Evolutionary conservation across 805 yeast species (phyloP).

Genomic region (Candida adriatica): DNA sequence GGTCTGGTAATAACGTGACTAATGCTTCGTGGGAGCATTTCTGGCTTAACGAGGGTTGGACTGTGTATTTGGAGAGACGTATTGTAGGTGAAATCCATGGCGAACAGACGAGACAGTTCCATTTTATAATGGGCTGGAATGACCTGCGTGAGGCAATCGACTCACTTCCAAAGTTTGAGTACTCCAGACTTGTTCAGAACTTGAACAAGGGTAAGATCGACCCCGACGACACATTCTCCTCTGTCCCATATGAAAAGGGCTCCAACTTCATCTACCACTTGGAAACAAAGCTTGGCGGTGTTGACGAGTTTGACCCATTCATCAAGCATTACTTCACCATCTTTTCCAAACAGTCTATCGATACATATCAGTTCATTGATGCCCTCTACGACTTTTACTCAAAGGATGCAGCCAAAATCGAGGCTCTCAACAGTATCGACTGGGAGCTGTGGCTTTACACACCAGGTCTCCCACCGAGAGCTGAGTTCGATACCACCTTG

Average conservation of each 20-base stretch:
- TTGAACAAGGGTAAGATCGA: constrained; percentile 57
- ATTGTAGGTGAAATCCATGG: constrained; percentile 45
- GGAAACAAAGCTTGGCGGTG: constrained; percentile 64
- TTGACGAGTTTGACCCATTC: constrained; percentile 64
- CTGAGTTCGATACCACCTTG: constrained; percentile 69
- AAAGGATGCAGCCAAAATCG: constrained; percentile 33
- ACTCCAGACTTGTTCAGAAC: constrained; percentile 64
- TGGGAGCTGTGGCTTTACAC: constrained; percentile 80
- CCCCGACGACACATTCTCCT: constrained; percentile 85
- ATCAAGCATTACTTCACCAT: constrained; percentile 69
- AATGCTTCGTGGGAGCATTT: constrained; percentile 91
- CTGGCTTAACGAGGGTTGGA: constrained; percentile 96
- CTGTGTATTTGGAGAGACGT: constrained; percentile 84
- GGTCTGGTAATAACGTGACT: constrained; percentile 89
- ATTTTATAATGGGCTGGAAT: constrained; percentile 85
- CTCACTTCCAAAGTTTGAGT: constrained; percentile 51
- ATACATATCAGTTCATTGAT: constrained; percentile 75
- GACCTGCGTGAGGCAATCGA: constrained; percentile 63
- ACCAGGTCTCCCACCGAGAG: constrained; percentile 88
- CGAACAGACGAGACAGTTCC: constrained; percentile 62
- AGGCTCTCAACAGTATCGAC: constrained; percentile 60
- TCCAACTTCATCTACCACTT: constrained; percentile 69
- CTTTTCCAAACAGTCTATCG: constrained; percentile 66
- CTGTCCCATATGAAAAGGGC: constrained; percentile 91
- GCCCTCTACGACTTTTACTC: constrained; percentile 61